phyloP scores from a whole-genome alignment of 805 yeast genomes.

The Yarrowia alimentaria region DNA sequence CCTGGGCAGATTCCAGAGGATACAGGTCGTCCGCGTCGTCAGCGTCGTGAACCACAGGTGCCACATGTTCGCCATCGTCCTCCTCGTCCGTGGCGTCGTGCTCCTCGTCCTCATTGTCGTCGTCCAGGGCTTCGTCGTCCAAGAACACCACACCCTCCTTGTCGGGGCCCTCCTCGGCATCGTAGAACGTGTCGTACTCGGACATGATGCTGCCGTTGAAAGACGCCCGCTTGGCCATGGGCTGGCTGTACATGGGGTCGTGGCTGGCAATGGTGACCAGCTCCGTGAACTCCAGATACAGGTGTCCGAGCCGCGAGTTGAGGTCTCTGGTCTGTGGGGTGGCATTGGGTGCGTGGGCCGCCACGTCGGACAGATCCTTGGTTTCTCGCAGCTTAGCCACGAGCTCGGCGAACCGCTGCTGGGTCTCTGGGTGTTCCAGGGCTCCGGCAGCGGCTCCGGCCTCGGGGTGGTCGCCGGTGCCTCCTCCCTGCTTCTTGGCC shows the following conservation, averaged over 20 bases:
- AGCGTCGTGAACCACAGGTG: conserved; percentile 28
- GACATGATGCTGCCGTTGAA: conserved; percentile 30
- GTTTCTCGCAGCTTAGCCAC: conserved; percentile 22
- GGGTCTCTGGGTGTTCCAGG: no score
- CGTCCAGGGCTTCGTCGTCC: conserved; percentile 32
- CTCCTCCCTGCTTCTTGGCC: conserved; percentile 19
- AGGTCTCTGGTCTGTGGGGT: conserved; percentile 7
- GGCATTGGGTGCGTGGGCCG: conserved; percentile 13
- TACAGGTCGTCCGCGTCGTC: conserved; percentile 43
- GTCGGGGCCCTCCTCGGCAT: conserved; percentile 30
- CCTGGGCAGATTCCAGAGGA: conserved; percentile 57
- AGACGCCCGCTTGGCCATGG: conserved; percentile 28
- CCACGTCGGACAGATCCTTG: conserved; percentile 22
- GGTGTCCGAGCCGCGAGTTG: conserved; percentile 6
- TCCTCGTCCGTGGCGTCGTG: conserved; percentile 28
- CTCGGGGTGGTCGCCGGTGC: background rate
- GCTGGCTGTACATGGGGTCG: conserved; percentile 14
- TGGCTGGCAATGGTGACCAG: conserved; percentile 9
- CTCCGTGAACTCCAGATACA: conserved; percentile 15
- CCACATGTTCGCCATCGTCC: conserved; percentile 29
- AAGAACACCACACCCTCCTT: conserved; percentile 32
- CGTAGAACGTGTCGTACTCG: conserved; percentile 34
- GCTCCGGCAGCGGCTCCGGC: background rate
- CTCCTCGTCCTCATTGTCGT: conserved; percentile 31
- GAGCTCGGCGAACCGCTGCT: conserved; percentile 13